Conservation (phyloP, 2,329 filamentous ascomycete genomes). For the Aspergillus sp. region DNA sequence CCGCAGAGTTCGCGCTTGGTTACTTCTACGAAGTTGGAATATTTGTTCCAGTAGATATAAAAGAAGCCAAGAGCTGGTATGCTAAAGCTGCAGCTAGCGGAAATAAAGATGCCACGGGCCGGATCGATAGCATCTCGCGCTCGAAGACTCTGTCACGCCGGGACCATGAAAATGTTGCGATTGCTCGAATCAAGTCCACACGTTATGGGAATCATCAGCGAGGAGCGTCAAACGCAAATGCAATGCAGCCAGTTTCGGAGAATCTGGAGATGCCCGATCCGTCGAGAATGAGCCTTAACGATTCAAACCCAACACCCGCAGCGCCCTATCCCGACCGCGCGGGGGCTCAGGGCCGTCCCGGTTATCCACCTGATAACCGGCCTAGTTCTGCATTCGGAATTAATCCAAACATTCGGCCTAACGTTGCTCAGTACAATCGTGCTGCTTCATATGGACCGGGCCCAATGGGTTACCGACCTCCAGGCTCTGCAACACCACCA, state of each 20-base stretch:
- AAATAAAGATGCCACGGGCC: slow-evolving; percentile 80
- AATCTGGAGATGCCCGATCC: slow-evolving; percentile 51
- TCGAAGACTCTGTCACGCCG: slow-evolving; percentile 82
- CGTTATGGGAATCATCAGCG: slow-evolving; percentile 66
- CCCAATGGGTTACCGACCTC: slow-evolving; percentile 35
- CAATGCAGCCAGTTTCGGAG: slow-evolving; percentile 43
- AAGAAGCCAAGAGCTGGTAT: slow-evolving; percentile 86
- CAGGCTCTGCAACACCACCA: slow-evolving; percentile 32
- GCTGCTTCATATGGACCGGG: slow-evolving; percentile 33
- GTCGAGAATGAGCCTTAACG: slow-evolving; percentile 41
- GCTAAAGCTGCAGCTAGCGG: slow-evolving; percentile 83
- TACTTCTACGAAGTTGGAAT: slow-evolving; percentile 99
- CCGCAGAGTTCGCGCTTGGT: slow-evolving; percentile 92
- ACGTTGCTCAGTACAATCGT: slow-evolving; percentile 37
- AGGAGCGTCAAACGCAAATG: slow-evolving; percentile 21
- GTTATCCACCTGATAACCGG: slow-evolving; percentile 38
- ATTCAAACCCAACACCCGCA: slow-evolving; percentile 31
- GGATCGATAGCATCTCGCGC: slow-evolving; percentile 80
- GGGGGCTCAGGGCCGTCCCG: slow-evolving; percentile 34
- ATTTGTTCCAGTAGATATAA: slow-evolving; percentile 77
- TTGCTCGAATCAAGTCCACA: slow-evolving; percentile 77
- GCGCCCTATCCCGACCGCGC: slow-evolving; percentile 46
- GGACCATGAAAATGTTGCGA: slow-evolving; percentile 89
- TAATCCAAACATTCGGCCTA: slow-evolving; percentile 48
- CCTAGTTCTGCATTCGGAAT: slow-evolving; percentile 50